Conservation (phyloP, 2,329 filamentous ascomycete genomes). For the Penicillium sp. region DNA sequence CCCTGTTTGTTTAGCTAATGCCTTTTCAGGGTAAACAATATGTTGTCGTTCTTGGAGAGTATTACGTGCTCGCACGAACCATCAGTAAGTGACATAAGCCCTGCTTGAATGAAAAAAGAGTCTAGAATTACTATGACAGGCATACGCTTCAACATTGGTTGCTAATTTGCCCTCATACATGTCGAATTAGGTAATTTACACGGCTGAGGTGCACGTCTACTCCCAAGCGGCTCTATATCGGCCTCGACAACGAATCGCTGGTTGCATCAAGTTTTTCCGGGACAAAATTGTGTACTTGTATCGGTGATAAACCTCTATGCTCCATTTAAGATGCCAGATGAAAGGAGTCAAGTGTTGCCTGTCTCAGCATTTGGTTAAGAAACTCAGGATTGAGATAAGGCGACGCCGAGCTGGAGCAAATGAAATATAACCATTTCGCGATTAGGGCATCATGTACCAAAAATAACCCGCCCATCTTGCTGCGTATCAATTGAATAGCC, state of each 20-base stretch:
- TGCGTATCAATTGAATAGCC: too few species aligned
- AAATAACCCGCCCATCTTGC: too few species aligned
- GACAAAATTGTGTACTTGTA: too few species aligned
- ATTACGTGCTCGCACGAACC: conserved; percentile 36
- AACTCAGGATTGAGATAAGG: too few species aligned
- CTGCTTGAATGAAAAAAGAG: neutral
- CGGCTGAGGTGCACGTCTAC: neutral
- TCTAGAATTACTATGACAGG: neutral
- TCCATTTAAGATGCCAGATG: neutral
- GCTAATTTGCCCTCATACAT: neutral
- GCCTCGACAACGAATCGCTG: neutral
- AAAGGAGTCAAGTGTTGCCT: neutral
- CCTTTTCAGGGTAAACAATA: conserved; percentile 2
- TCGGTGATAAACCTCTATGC: neutral
- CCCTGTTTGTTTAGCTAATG: neutral
- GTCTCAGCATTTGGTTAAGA: too few species aligned
- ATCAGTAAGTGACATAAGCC: neutral
- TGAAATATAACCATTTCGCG: too few species aligned
- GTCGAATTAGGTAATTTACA: neutral
- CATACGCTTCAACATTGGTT: neutral
- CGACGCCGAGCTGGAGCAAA: too few species aligned
- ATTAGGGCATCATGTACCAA: too few species aligned
- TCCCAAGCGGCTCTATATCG: neutral
- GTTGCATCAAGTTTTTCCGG: neutral
- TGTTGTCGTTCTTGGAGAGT: conserved; percentile 25